Base-by-base conservation (phyloP, 2,329 filamentous ascomycete species). In the Fusarium graminum region DNA sequence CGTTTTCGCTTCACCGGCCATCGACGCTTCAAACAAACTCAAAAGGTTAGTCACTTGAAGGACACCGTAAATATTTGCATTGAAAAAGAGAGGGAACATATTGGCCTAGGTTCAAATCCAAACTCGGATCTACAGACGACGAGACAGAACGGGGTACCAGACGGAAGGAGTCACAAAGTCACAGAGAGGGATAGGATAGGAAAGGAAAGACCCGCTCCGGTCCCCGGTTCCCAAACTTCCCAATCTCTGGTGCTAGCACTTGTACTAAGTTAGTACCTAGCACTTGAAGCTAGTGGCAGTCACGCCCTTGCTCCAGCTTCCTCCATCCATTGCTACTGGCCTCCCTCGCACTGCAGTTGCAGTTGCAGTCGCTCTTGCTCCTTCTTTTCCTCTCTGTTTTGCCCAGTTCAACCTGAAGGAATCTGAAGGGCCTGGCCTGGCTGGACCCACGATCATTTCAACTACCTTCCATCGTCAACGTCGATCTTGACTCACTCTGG, bases 381-480 rank as follows among this genome's bases (percentile, higher is more conserved):
- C n/a, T 26, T 19, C 30, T 38, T 34, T 44, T 4, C 14, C 22
- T 22, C 25, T 39, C 36, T 42, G 9, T 16, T n/a, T 16, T 34
- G 32, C 32, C 34, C 16, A 36, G 34, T 36, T n/a, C 16, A 36
- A 36, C 34, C 34, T 36, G 34, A 43, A 19, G 26, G 26, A 36
- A 36, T n/a, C 34, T 36, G 34, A 43, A 19, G 26, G 26, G 14
- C 29, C 44, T 49, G 29, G 44, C 19, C 29, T 45, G 25, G 26
- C 32, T 64, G 63, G 66, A 69, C 66, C 66, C 65, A 68, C 65
- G 61, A 68, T 61, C 54, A 68, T 63, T 50, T 49, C 51, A 55
- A 49, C 50, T 52, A 43, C 52, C 66, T 68, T 51, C 34, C 16
- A 36, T 36, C 34, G 54, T 59, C 65, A 53, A 63, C 67, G 67